phyloP scores from a whole-genome alignment of 2,329 filamentous ascomycete species.

The Pestalotiopsis sp. region DNA sequence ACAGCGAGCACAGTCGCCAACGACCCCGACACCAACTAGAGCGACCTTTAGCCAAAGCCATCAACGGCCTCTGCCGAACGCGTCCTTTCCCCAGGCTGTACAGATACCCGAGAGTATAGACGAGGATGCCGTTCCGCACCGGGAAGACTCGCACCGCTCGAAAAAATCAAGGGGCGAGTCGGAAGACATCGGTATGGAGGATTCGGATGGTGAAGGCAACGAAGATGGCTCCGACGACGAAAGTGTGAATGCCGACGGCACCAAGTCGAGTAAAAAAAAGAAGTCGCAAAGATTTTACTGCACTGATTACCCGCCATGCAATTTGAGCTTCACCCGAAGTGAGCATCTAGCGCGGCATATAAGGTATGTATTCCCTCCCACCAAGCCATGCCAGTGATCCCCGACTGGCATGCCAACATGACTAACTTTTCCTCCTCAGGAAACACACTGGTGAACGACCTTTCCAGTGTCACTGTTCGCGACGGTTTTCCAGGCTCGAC shows the following conservation, averaged over 20 bases:
- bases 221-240: constrained; percentile 66
- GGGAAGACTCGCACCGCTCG: constrained; percentile 62
- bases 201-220: constrained; percentile 65
- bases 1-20: constrained; percentile 26
- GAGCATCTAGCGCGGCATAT: constrained; percentile 96
- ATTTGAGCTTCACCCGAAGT: constrained; percentile 90
- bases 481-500: constrained; percentile 84
- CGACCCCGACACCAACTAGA: constrained; percentile 62
- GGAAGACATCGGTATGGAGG: constrained; percentile 75
- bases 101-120: constrained; percentile 48
- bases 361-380: constrained; percentile 53
- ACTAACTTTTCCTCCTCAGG: constrained; percentile 44
- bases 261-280: constrained; percentile 86
- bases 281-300: constrained; percentile 97
- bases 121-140: constrained; percentile 42
- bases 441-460: constrained; percentile 98
- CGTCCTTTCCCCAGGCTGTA: constrained; percentile 51
- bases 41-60: constrained; percentile 42
- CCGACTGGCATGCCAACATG: constrained; percentile 7
- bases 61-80: constrained; percentile 55
- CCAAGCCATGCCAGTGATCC: neutral
- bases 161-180: constrained; percentile 58
- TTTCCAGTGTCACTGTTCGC: constrained; percentile 91
- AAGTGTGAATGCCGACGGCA: constrained; percentile 61
- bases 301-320: constrained; percentile 91